Evolutionary conservation across 208 protist species (phyloP).

Genomic region (Crithidia sp.): DNA sequence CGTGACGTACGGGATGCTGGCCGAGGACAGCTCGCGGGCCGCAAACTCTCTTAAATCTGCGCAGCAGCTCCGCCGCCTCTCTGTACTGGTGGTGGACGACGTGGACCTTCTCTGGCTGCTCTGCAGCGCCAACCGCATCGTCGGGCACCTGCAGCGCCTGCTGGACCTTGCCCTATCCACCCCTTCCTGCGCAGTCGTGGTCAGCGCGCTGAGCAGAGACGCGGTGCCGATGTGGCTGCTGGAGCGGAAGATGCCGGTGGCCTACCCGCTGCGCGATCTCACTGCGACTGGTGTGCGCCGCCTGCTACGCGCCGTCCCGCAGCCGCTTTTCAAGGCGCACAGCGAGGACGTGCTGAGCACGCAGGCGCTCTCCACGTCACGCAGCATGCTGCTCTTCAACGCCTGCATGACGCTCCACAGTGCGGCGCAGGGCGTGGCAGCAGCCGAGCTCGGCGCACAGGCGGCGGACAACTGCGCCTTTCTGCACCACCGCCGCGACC

Average conservation of each 20-base stretch:
- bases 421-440: slow-evolving; percentile 2
- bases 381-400: slow-evolving; percentile 40
- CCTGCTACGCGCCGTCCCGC: slow-evolving; percentile 21
- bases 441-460: background rate
- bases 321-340: slow-evolving; percentile 17
- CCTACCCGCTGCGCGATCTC: slow-evolving; percentile 35
- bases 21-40: background rate
- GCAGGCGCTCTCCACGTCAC: slow-evolving; percentile 22
- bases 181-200: slow-evolving; percentile 50
- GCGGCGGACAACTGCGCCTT: slow-evolving; percentile 8
- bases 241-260: slow-evolving; percentile 29
- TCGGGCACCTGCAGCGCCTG: slow-evolving; percentile 34
- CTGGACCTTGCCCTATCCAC: slow-evolving; percentile 36
- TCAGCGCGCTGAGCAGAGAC: slow-evolving; percentile 41
- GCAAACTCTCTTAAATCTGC: background rate
- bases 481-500: slow-evolving; percentile 23
- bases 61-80: slow-evolving; percentile 23
- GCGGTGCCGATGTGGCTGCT: slow-evolving; percentile 44
- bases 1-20: slow-evolving; percentile 18
- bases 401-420: slow-evolving; percentile 31
- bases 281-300: slow-evolving; percentile 29
- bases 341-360: slow-evolving; percentile 8
- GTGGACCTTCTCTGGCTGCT: slow-evolving; percentile 55
- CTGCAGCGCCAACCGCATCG: slow-evolving; percentile 34
- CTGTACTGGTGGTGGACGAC: slow-evolving; percentile 70